phyloP scores from a whole-genome alignment of 805 yeast genomes.

The Isabelozyma rhagii region DNA sequence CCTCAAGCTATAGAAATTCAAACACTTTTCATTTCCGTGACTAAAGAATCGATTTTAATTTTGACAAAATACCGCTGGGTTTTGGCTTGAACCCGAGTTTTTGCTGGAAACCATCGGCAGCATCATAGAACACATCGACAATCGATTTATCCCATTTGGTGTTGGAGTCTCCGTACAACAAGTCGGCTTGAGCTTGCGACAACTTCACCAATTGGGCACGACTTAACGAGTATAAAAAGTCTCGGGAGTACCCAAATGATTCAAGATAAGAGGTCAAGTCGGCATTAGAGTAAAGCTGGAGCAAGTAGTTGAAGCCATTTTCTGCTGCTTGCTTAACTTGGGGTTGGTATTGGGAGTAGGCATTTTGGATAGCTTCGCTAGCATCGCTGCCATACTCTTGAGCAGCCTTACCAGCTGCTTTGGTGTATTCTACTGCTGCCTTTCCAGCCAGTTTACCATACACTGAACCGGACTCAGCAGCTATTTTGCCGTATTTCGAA shows the following conservation, averaged over 20 bases:
- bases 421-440: slow-evolving; percentile 3
- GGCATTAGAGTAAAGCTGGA: slow-evolving; percentile 40
- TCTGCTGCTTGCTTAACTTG: slow-evolving; percentile 1
- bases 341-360: slow-evolving; percentile 5
- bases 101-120: slow-evolving; percentile 2
- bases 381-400: slow-evolving; percentile 5
- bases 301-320: slow-evolving; percentile 11
- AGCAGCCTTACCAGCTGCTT: neutral
- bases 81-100: neutral
- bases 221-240: slow-evolving; percentile 12
- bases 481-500: slow-evolving; percentile 2
- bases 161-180: slow-evolving; percentile 22
- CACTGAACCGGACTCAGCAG: neutral
- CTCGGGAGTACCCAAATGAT: slow-evolving; percentile 37
- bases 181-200: slow-evolving; percentile 40
- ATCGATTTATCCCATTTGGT: slow-evolving; percentile 14
- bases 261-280: slow-evolving; percentile 41
- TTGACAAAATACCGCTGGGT: neutral
- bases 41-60: neutral
- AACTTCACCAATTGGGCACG: slow-evolving; percentile 32
- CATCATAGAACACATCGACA: slow-evolving; percentile 9
- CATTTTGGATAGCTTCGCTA: slow-evolving; percentile 2
- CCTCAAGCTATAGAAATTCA: too few species aligned
- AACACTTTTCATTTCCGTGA: neutral
- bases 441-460: slow-evolving; percentile 5